phyloP scores from a whole-genome alignment of 768 basidiomycete genomes.

The Psilocybe cubensis region DNA sequence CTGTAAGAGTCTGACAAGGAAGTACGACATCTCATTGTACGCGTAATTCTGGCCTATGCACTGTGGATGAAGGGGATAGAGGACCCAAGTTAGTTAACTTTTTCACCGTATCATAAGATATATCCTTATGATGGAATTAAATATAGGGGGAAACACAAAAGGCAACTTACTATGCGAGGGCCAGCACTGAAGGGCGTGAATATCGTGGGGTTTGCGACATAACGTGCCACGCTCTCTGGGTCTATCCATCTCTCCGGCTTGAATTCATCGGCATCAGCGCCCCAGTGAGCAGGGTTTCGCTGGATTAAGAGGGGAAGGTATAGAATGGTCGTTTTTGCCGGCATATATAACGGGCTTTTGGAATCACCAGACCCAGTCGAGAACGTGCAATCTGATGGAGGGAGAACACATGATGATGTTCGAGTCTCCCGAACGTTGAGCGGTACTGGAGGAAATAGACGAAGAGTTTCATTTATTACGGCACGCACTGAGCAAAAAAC shows the following conservation, averaged over 20 bases:
- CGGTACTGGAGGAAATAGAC: constrained; percentile 81
- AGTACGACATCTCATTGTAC: constrained; percentile 76
- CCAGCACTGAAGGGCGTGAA: constrained; percentile 78
- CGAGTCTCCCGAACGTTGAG: constrained; percentile 69
- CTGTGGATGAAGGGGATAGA: constrained; percentile 33
- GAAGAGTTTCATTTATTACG: constrained; percentile 78
- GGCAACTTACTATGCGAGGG: constrained; percentile 56
- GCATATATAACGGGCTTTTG: constrained; percentile 59
- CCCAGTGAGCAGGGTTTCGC: constrained; percentile 71
- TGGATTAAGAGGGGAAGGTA: constrained; percentile 69
- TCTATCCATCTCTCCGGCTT: constrained; percentile 81
- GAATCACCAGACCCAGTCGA: constrained; percentile 25
- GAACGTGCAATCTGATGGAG: constrained; percentile 54
- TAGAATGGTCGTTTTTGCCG: constrained; percentile 56
- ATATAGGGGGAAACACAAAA: not conserved
- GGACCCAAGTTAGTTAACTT: no score
- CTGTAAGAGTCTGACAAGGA: constrained; percentile 70
- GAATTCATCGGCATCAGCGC: constrained; percentile 75
- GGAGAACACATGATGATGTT: constrained; percentile 49
- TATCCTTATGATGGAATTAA: not conserved
- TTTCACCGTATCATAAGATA: no score
- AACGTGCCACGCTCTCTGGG: constrained; percentile 49
- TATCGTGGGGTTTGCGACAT: constrained; percentile 66
- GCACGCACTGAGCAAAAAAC: constrained; percentile 56
- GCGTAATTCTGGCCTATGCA: constrained; percentile 78